phyloP scores from a whole-genome alignment of 2,329 filamentous ascomycete genomes.

The Penicillium brasilianum region DNA sequence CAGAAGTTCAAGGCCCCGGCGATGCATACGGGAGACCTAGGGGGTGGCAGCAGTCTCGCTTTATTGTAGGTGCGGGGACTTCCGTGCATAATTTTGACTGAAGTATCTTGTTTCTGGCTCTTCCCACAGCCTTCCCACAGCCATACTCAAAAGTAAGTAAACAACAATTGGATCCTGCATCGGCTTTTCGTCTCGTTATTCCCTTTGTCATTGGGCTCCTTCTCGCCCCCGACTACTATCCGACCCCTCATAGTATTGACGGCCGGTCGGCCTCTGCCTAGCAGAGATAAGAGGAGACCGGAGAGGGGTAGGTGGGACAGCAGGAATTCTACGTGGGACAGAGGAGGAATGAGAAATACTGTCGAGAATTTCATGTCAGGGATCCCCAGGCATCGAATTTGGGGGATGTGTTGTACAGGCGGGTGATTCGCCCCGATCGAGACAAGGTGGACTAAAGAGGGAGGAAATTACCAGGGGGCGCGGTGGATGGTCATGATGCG shows the following conservation, averaged over 20 bases:
- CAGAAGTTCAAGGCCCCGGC: no score
- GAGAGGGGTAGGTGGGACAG: conserved; percentile 16
- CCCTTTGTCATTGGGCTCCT: background rate
- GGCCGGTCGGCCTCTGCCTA: background rate
- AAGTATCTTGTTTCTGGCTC: background rate
- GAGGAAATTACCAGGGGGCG: background rate
- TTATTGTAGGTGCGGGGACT: background rate
- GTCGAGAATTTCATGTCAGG: conserved; percentile 6
- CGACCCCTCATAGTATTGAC: background rate
- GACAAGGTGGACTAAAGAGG: background rate
- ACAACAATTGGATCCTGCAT: no score
- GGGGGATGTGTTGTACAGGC: conserved; percentile 17
- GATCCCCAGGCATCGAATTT: conserved; percentile 12
- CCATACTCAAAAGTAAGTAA: background rate
- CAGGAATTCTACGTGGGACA: conserved; percentile 15
- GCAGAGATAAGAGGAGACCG: background rate
- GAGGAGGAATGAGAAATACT: background rate
- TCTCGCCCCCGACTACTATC: background rate
- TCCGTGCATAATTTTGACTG: background rate
- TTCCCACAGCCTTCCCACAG: background rate
- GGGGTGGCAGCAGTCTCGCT: no score
- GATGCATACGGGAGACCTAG: no score
- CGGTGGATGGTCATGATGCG: background rate
- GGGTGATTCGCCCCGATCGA: conserved; percentile 13
- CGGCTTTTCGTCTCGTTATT: background rate